Evolutionary conservation across 208 protist species (phyloP), one percentile per base, ranked within the genome.

Genomic region (Trypanosoma cruzi): DNA sequence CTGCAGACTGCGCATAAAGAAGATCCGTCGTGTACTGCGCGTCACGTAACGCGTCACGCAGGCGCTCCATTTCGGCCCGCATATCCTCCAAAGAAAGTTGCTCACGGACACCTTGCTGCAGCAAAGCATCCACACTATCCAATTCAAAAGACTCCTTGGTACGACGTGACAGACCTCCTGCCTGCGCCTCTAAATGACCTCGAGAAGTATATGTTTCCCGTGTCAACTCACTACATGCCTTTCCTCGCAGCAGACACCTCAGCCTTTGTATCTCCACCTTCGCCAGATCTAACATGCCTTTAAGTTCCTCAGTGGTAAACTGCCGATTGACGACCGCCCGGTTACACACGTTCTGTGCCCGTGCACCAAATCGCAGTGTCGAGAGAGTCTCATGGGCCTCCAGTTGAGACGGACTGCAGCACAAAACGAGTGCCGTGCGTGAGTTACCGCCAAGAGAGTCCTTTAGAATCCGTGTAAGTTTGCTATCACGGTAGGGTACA

Each of bases 371-470:
- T 53, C 89, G 82, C 50, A 97, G 71, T 4, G 95, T 94, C 3
- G 95, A 97, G 1, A 97, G 64, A 18, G 93, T 97, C 68, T 98
- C 93, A 53, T 80, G 73, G 1, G 79, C 81, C 70, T 96, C 96
- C 64, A 88, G 86, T 26, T 58, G 65, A 52, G 81, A 85, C 3
- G 88, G 87, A 65, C 86, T 95, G 69, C 91, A 93, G 80, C 90
- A 96, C 28, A 97, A 85, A 49, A 98, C 75, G 13, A 97, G 81
- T 0, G 95, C 82, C n/a, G 93, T 97, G 44, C 89, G 81, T 6
- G 88, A 89, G 79, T 97, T 97, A 24, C 95, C 95, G 20, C 92
- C 92, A 31, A 96, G 81, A 0, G 89, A 93, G 66, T 96, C 90
- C 66, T 96, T 91, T 31, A 97, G 69, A 44, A 95, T 84, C 49